A percentile compares a stretch with the other conserved stretches of the same genome.
phyloP scores from a whole-genome alignment of 768 basidiomycete genomes.

The Boletellus ananas region DNA sequence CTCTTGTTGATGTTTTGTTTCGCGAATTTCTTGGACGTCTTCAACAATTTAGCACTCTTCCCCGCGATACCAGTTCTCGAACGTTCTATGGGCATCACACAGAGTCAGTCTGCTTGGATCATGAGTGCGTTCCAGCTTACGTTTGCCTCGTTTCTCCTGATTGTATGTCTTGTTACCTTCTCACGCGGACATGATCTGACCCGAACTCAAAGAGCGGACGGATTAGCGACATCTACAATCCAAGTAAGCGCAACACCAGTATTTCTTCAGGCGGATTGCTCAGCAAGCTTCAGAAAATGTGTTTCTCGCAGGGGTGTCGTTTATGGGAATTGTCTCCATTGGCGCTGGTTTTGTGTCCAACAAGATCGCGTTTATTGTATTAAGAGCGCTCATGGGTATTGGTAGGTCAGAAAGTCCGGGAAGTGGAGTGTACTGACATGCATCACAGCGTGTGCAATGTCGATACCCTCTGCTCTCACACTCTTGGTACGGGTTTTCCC shows the following conservation, averaged over 20 bases:
- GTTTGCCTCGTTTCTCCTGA: slow-evolving; percentile 39
- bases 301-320: slow-evolving; percentile 40
- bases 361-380: slow-evolving; percentile 46
- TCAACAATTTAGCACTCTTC: slow-evolving; percentile 41
- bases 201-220: slow-evolving; percentile 20
- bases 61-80: slow-evolving; percentile 37
- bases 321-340: slow-evolving; percentile 43
- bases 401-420: slow-evolving; percentile 23
- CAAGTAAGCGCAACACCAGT: slow-evolving; percentile 28
- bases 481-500: slow-evolving; percentile 51
- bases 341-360: slow-evolving; percentile 44
- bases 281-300: slow-evolving; percentile 38
- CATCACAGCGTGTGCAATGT: slow-evolving; percentile 42
- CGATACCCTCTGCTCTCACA: slow-evolving; percentile 48
- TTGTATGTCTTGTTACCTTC: slow-evolving; percentile 10
- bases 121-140: slow-evolving; percentile 45
- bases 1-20: slow-evolving; percentile 38
- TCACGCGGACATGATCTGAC: slow-evolving; percentile 8
- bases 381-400: slow-evolving; percentile 51
- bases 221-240: slow-evolving; percentile 23
- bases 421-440: slow-evolving; percentile 1
- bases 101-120: slow-evolving; percentile 33
- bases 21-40: slow-evolving; percentile 42
- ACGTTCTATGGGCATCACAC: slow-evolving; percentile 5
- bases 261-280: slow-evolving; percentile 20